A percentile compares a stretch with the other conserved stretches of the same genome.
Evolutionary conservation across 2,329 filamentous ascomycete species (phyloP).

Genomic region (Ophiocordyceps polyrhachis-furcata): DNA sequence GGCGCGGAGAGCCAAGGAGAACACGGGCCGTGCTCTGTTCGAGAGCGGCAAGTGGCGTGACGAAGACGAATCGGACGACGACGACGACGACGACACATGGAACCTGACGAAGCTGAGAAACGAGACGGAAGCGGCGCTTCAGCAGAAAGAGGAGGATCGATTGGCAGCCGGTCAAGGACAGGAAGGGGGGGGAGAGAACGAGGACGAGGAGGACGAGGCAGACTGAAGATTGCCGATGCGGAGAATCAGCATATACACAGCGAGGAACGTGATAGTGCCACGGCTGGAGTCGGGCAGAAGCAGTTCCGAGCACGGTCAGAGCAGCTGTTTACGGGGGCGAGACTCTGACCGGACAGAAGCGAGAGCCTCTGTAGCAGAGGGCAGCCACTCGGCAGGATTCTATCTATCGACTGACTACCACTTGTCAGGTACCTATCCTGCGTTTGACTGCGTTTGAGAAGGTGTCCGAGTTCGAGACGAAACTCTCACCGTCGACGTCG

Average conservation of each 20-base stretch:
- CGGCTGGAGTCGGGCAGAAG: conserved; percentile 4
- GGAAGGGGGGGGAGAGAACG: conserved; percentile 1
- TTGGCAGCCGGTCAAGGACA: conserved; percentile 15
- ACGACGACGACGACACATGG: conserved; percentile 47
- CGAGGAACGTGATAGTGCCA: not conserved
- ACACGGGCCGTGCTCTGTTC: conserved; percentile 85
- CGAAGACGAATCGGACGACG: conserved; percentile 40
- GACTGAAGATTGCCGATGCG: conserved; percentile 5
- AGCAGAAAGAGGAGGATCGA: conserved; percentile 62
- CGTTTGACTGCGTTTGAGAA: no score
- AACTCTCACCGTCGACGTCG: no score
- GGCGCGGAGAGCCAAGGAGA: conserved; percentile 80
- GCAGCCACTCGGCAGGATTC: not conserved
- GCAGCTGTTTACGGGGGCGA: conserved; percentile 1
- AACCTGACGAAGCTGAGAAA: conserved; percentile 66
- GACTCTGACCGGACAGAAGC: conserved; percentile 3
- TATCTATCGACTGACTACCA: not conserved
- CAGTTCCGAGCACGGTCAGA: conserved; percentile 10
- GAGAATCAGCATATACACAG: conserved; percentile 1
- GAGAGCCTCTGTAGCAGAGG: not conserved
- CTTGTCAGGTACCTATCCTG: no score
- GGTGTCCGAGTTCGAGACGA: no score
- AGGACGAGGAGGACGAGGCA: conserved; percentile 2
- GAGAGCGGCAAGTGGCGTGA: conserved; percentile 87
- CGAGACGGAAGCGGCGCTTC: conserved; percentile 64